These are phyloP conservation scores for Blastomyces parvus DNA, from an alignment of 2,329 filamentous ascomycete species.

Conservation along the genomic window DNA sequence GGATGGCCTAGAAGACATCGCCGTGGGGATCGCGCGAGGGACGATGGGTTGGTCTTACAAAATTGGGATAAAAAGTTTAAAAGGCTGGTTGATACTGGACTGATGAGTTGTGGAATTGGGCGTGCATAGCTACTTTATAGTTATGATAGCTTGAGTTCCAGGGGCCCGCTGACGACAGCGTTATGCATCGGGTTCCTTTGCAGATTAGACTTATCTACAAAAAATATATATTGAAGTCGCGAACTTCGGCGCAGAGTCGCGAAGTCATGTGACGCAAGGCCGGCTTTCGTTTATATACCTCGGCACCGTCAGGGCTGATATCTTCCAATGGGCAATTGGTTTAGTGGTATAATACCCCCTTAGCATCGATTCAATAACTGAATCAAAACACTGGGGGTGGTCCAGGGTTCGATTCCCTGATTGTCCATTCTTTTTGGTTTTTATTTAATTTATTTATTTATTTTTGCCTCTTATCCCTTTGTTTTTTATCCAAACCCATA, in stretches of 20 bases:
- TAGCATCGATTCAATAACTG: background rate
- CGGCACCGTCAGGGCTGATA: too few species aligned
- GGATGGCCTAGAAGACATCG: constrained; percentile 15
- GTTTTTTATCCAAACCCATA: too few species aligned
- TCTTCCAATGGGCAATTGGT: constrained; percentile 8
- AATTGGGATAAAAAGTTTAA: constrained; percentile 8
- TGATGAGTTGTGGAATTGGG: background rate
- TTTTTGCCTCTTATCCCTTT: too few species aligned
- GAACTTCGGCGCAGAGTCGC: too few species aligned
- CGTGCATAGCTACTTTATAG: background rate
- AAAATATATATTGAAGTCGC: too few species aligned
- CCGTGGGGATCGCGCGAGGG: constrained; percentile 4
- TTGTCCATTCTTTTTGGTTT: constrained; percentile 1
- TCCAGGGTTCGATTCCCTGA: constrained; percentile 7
- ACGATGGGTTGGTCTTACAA: background rate
- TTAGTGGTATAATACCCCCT: constrained; percentile 10
- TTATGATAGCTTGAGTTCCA: background rate
- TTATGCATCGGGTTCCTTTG: too few species aligned
- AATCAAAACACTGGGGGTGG: constrained; percentile 2
- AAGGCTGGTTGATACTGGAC: background rate
- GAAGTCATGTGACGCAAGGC: too few species aligned
- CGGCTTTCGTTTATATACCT: too few species aligned
- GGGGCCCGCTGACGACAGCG: too few species aligned
- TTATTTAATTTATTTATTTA: background rate
- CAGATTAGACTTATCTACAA: too few species aligned